Evolutionary conservation across 2,329 filamentous ascomycete genomes (phyloP), one percentile per base, ranked within the genome.

Genomic region (Leptographium wingfieldii): DNA sequence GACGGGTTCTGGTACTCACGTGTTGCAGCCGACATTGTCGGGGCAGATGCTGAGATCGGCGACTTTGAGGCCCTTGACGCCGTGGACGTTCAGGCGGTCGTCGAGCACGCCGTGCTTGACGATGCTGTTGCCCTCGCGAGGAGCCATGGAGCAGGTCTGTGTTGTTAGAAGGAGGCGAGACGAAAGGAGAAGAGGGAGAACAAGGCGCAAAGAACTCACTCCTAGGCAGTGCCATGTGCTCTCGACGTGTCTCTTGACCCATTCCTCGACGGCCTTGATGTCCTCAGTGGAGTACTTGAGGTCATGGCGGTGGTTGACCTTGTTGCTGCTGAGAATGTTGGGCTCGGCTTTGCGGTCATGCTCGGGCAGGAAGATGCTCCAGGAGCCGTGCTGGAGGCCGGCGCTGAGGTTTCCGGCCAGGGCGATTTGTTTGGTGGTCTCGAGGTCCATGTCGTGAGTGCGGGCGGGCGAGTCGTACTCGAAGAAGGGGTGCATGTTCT

Each of bases 81-180:
- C 87, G 69, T 90, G 85, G 3, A 91, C 87, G 65, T 90, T 90
- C 60, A 91, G 79, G 62, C 87, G 81, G 72, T 89, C 86, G 68
- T 91, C 87, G 46, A 91, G 73, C 0, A 91, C 87, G 62, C 87
- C 87, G 67, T 90, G 86, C 74, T 87, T 88, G 70, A 91, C 87
- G 67, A 92, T 88, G 67, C 81, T 85, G 75, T 90, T 92, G 62
- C 88, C 88, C 67, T 90, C 81, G 62, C 74, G 79, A 5, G 88
- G 88, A 0, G 86, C 87, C 86, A 91, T 91, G 58, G 84, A 88
- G 74, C 86, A 90, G 1, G 87, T 90, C 19, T 53, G 51, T 53
- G 16, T 4, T 33, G 51, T 53, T 27, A 53, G 51, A 31, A 19
- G 29, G 16, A 33, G 2, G 10, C 2, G 29, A 5, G 27, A 33